These are phyloP conservation scores for Andrographis paniculata DNA, from an alignment of 305 asterid genomes.

Conservation along the genomic window DNA sequence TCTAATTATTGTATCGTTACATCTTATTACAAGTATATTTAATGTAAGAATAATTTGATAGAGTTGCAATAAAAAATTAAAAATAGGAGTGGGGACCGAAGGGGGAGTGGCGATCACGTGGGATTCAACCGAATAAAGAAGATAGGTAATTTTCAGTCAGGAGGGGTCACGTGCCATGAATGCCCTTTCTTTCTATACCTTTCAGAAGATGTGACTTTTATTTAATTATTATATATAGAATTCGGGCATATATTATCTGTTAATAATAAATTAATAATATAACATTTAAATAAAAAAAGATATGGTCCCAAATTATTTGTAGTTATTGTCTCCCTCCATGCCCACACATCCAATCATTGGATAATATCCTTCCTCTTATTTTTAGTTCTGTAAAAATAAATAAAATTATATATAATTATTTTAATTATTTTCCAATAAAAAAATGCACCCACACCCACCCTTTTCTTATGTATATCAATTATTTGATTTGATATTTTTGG, in stretches of 20 bases:
- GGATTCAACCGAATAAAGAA: conserved; percentile 10
- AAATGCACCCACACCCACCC: too few species aligned
- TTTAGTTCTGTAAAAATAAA: neutral
- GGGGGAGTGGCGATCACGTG: conserved; percentile 36
- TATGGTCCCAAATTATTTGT: conserved; percentile 25
- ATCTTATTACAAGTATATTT: too few species aligned
- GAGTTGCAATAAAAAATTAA: too few species aligned
- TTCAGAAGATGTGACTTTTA: conserved; percentile 4
- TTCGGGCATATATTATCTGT: neutral
- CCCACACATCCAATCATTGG: conserved; percentile 41
- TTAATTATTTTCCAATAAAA: too few species aligned
- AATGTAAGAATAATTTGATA: too few species aligned
- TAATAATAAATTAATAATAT: neutral
- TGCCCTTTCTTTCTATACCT: conserved; percentile 13
- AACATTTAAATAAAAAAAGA: neutral
- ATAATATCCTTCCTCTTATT: conserved; percentile 3
- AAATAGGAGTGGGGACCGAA: conserved; percentile 21
- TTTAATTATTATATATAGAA: neutral
- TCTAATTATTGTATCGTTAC: too few species aligned
- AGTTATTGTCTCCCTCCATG: conserved; percentile 25
- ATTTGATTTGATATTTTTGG: too few species aligned
- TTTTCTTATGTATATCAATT: too few species aligned
- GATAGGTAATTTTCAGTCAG: conserved; percentile 4
- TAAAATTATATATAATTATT: too few species aligned
- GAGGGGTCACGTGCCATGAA: conserved; percentile 24